Conservation (phyloP, 257 asterid species). For the Echites panduratus region DNA sequence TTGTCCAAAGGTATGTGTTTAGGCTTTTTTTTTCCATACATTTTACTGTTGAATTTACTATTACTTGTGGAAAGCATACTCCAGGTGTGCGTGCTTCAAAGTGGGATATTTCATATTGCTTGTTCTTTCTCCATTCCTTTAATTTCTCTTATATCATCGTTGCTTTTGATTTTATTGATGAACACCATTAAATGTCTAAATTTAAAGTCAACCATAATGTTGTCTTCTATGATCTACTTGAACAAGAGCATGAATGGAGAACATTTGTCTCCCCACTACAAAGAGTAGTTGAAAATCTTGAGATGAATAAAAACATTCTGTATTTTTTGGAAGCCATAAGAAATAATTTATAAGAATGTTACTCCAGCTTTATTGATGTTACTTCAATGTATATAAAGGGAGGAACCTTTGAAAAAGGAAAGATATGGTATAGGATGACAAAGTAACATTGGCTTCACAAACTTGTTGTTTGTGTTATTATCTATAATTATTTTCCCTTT, state of each 20-base stretch:
- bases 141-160: not conserved
- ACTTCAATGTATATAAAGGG: not conserved
- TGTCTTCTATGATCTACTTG: not conserved
- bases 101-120: not conserved
- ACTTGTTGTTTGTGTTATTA: not conserved
- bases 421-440: not conserved
- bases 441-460: not conserved
- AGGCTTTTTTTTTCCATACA: constrained; percentile 7
- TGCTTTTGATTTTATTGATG: not conserved
- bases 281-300: not conserved
- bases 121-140: not conserved
- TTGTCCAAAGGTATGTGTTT: constrained; percentile 65
- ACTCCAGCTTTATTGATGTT: not conserved
- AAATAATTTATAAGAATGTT: not conserved
- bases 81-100: not conserved
- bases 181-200: not conserved
- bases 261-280: not conserved
- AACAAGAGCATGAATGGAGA: not conserved
- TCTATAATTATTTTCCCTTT: not conserved
- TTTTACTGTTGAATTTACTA: not conserved
- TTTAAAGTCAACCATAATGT: not conserved
- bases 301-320: not conserved
- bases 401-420: not conserved
- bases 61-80: not conserved
- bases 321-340: not conserved